phyloP scores from a whole-genome alignment of 2,329 filamentous ascomycete species.

The Colletotrichum acutatum region DNA sequence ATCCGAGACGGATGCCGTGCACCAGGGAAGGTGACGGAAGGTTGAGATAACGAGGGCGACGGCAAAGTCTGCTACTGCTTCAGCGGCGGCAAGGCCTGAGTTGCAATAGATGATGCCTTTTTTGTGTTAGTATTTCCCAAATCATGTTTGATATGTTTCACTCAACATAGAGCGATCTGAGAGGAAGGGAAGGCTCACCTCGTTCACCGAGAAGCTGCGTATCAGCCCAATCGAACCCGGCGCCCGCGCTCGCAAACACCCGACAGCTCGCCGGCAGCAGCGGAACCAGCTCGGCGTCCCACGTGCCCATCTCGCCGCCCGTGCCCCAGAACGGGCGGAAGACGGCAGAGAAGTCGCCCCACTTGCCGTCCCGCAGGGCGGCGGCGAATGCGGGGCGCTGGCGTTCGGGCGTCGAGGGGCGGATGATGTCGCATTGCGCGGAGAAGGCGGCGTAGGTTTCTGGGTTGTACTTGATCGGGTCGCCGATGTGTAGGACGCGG shows the following conservation, averaged over 20 bases:
- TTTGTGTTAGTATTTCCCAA: not conserved
- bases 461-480: slow-evolving; percentile 64
- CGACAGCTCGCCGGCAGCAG: slow-evolving; percentile 65
- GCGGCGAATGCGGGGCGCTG: slow-evolving; percentile 59
- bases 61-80: slow-evolving; percentile 79
- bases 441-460: slow-evolving; percentile 57
- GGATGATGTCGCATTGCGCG: slow-evolving; percentile 59
- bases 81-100: slow-evolving; percentile 74
- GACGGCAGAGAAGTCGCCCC: slow-evolving; percentile 66
- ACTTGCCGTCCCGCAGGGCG: slow-evolving; percentile 61
- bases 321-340: slow-evolving; percentile 72
- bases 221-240: slow-evolving; percentile 75
- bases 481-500: slow-evolving; percentile 81
- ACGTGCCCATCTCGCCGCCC: slow-evolving; percentile 73
- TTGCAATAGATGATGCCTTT: slow-evolving; percentile 78
- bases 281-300: slow-evolving; percentile 69
- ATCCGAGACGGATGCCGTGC: slow-evolving; percentile 54
- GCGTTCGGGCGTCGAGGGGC: slow-evolving; percentile 62
- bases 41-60: slow-evolving; percentile 75
- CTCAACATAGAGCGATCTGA: not conserved
- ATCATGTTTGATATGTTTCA: not conserved
- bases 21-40: slow-evolving; percentile 77
- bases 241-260: slow-evolving; percentile 73
- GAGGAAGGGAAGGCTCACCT: slow-evolving; percentile 51
- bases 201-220: slow-evolving; percentile 68